Evolutionary conservation across 2,329 filamentous ascomycete genomes (phyloP).

Genomic region (Trichoderma oligosporum): DNA sequence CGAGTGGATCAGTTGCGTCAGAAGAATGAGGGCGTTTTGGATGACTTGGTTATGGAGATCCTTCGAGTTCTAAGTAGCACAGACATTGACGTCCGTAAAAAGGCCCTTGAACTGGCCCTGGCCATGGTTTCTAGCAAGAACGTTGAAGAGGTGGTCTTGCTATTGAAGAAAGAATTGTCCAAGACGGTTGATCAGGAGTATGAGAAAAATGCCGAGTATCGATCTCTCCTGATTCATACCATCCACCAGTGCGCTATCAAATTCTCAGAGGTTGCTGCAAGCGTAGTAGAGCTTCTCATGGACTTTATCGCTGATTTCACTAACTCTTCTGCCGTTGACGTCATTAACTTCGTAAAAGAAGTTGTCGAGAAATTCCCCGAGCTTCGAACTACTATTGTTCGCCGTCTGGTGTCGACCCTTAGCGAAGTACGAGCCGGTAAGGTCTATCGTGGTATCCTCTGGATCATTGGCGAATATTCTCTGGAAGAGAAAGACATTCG

Average conservation of each 20-base stretch:
- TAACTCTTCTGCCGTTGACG: constrained; percentile 92
- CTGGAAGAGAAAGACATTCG: constrained; percentile 89
- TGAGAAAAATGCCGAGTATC: constrained; percentile 95
- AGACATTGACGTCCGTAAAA: constrained; percentile 91
- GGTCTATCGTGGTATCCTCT: constrained; percentile 92
- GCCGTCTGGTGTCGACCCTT: constrained; percentile 82
- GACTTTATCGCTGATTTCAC: constrained; percentile 99
- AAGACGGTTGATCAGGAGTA: constrained; percentile 99
- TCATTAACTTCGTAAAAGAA: constrained; percentile 98
- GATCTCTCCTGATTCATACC: constrained; percentile 89
- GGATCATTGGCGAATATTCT: constrained; percentile 98
- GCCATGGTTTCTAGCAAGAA: constrained; percentile 99
- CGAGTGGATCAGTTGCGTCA: constrained; percentile 83
- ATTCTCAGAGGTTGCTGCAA: constrained; percentile 96
- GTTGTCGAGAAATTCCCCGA: constrained; percentile 97
- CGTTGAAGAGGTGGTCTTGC: constrained; percentile 91
- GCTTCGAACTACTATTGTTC: constrained; percentile 80
- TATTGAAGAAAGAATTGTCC: constrained; percentile 94
- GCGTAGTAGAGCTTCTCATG: constrained; percentile 95
- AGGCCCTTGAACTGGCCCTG: constrained; percentile 83
- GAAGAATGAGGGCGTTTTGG: constrained; percentile 85
- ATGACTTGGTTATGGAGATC: constrained; percentile 96
- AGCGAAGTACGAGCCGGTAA: constrained; percentile 94
- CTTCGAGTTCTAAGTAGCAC: constrained; percentile 90
- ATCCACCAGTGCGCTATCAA: constrained; percentile 99